A percentile compares a stretch with the other conserved stretches of the same genome.
phyloP scores from a whole-genome alignment of 2,329 filamentous ascomycete species.

The Penicillium sp. region DNA sequence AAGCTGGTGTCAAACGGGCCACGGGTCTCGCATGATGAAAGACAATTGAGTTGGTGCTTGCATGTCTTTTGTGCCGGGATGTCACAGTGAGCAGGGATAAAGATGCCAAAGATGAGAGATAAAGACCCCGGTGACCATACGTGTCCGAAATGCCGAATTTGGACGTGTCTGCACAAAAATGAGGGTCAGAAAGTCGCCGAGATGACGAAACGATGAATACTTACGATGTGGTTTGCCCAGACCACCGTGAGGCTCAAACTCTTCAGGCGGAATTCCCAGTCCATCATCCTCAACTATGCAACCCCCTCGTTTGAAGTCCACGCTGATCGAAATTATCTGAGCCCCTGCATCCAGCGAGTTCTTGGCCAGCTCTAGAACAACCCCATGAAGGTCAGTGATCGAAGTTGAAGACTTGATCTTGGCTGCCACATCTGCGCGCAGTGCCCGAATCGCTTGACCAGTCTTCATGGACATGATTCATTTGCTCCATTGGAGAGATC shows the following conservation, averaged over 20 bases:
- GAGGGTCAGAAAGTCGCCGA: slow-evolving; percentile 12
- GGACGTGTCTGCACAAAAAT: slow-evolving; percentile 61
- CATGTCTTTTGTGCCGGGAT: slow-evolving; percentile 55
- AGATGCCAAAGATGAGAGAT: slow-evolving; percentile 68
- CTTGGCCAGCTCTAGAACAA: slow-evolving; percentile 65
- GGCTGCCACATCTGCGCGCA: slow-evolving; percentile 65
- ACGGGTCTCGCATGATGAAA: slow-evolving; percentile 66
- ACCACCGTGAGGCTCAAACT: slow-evolving; percentile 66
- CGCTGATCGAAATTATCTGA: slow-evolving; percentile 58
- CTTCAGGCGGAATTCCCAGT: slow-evolving; percentile 62
- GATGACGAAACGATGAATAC: slow-evolving; percentile 3
- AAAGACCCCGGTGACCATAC: slow-evolving; percentile 67
- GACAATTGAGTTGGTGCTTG: slow-evolving; percentile 55
- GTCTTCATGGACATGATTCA: slow-evolving; percentile 20
- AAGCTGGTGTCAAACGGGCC: slow-evolving; percentile 57
- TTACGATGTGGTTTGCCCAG: slow-evolving; percentile 68
- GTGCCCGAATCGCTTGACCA: slow-evolving; percentile 51
- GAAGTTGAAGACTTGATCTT: slow-evolving; percentile 81
- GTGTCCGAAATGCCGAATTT: slow-evolving; percentile 51
- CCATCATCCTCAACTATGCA: slow-evolving; percentile 85
- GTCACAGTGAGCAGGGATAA: slow-evolving; percentile 71
- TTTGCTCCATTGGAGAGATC: background rate
- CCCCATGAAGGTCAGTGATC: slow-evolving; percentile 67
- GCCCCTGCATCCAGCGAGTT: slow-evolving; percentile 81
- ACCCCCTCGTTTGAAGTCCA: slow-evolving; percentile 70